phyloP scores from a whole-genome alignment of 129 eudicot species.

The Apium graveolens region DNA sequence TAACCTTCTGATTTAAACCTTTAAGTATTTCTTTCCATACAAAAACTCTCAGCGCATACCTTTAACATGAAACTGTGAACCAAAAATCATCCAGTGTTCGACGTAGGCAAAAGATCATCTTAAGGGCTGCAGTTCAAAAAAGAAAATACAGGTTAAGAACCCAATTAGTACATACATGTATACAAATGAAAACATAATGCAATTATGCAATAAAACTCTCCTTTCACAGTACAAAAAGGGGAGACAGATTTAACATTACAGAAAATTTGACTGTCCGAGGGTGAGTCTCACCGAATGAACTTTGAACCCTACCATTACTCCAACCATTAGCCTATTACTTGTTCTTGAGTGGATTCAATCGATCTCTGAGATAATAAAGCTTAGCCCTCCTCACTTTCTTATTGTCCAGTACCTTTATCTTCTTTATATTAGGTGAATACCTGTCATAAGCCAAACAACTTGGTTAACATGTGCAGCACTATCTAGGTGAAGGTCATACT shows the following conservation, averaged over 20 bases:
- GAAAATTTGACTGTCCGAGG: not conserved
- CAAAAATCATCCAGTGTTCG: not conserved
- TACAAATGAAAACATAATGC: too few species aligned
- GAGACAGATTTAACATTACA: not conserved
- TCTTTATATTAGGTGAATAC: conserved; percentile 92
- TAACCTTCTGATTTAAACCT: not conserved
- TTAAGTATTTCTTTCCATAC: not conserved
- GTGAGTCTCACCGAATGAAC: not conserved
- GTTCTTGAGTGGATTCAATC: conserved; percentile 60
- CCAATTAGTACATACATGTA: too few species aligned
- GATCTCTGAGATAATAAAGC: conserved; percentile 87
- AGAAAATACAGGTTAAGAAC: not conserved
- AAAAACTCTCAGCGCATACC: not conserved
- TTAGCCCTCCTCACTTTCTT: conserved; percentile 97
- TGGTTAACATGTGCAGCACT: conserved; percentile 12
- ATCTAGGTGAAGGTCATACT: not conserved
- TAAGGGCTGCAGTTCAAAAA: not conserved
- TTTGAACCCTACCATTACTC: conserved; percentile 18
- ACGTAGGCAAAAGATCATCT: not conserved
- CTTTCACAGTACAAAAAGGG: not conserved
- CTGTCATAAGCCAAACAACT: conserved; percentile 36
- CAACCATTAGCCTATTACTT: conserved; percentile 19
- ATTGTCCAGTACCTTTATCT: conserved; percentile 84
- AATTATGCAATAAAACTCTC: not conserved
- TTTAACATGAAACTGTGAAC: not conserved